These are phyloP conservation scores for Hammondia hammondi DNA, from an alignment of 169 alveolate genomes.

Conservation along the genomic window DNA sequence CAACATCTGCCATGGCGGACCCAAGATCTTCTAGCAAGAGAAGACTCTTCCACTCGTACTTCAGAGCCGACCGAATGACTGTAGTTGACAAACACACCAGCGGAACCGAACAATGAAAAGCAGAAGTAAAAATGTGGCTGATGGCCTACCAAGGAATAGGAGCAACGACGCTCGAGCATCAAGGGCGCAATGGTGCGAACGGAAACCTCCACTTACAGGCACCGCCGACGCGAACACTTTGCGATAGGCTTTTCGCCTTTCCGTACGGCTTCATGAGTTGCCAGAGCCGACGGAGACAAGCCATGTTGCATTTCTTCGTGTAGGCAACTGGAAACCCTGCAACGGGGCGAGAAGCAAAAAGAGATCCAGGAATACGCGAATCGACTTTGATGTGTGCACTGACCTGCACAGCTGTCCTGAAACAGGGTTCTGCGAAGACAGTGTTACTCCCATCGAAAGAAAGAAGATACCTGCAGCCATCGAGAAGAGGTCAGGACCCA, in stretches of 20 bases:
- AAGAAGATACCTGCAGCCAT: neutral
- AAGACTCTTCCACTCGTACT: slow-evolving; percentile 1
- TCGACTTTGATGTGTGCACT: neutral
- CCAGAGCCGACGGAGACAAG: neutral
- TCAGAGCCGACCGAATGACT: neutral
- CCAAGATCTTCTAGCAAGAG: neutral
- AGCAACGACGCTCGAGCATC: neutral
- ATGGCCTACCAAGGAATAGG: neutral
- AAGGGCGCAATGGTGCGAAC: neutral
- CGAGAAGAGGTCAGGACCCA: neutral
- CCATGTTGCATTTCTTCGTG: neutral
- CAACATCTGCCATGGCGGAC: neutral
- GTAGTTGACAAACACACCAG: neutral
- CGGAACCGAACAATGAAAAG: neutral
- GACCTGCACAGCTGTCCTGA: neutral
- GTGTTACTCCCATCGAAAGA: neutral
- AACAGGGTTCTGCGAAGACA: neutral
- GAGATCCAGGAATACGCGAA: neutral
- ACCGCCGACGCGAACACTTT: neutral
- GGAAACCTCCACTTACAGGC: slow-evolving; percentile 12
- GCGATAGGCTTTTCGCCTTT: neutral
- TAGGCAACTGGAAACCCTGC: neutral
- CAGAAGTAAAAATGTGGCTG: neutral
- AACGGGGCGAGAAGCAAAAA: neutral
- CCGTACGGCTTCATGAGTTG: neutral